Conservation (phyloP, 2,329 filamentous ascomycete genomes). For the Venturia effusa region DNA sequence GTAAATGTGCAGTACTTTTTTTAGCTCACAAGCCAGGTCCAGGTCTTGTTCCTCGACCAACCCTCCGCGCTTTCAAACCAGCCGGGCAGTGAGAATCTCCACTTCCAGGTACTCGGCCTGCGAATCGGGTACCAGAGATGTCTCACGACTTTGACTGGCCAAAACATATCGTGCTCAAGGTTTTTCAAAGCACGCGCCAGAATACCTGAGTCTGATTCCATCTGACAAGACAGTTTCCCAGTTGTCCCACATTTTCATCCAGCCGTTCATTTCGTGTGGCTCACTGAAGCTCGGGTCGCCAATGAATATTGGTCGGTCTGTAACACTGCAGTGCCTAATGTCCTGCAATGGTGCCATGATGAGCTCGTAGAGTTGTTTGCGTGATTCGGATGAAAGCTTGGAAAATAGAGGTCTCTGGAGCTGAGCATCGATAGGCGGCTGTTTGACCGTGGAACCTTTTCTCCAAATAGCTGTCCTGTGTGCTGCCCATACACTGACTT, state of each 20-base stretch:
- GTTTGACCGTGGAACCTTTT: background rate
- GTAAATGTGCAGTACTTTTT: too few relatives aligned
- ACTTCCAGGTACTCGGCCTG: background rate
- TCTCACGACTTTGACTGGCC: too few relatives aligned
- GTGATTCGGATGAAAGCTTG: background rate
- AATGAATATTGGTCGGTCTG: background rate
- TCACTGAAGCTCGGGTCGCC: background rate
- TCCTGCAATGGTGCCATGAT: background rate
- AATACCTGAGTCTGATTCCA: background rate
- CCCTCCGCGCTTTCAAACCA: background rate
- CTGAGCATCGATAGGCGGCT: background rate
- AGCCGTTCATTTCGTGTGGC: too few relatives aligned
- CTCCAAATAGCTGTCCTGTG: background rate
- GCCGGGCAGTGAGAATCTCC: background rate
- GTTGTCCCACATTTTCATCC: background rate
- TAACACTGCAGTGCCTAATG: background rate
- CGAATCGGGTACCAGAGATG: background rate
- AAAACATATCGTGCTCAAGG: background rate
- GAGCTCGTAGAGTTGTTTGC: background rate
- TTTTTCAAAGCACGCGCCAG: background rate
- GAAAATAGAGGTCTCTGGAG: background rate
- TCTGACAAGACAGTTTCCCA: background rate
- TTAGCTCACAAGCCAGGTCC: too few relatives aligned
- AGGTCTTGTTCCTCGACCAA: background rate
- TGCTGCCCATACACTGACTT: background rate